phyloP scores from a whole-genome alignment of 177 flowering plant species.

The Vitis hybrid region DNA sequence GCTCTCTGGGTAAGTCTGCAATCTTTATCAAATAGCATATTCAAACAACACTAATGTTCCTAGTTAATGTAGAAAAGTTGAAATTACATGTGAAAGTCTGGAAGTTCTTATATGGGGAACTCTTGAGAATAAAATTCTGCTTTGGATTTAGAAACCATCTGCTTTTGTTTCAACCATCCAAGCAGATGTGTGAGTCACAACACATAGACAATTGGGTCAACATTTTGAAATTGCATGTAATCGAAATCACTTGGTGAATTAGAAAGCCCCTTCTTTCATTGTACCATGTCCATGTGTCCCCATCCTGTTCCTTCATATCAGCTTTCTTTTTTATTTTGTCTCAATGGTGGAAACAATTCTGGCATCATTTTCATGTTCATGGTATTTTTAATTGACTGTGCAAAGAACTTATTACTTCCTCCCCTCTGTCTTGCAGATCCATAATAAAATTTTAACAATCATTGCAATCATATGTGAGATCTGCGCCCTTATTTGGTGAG shows the following conservation, averaged over 20 bases:
- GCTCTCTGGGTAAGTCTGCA: slow-evolving; percentile 77
- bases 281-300: too few species aligned
- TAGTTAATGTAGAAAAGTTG: not conserved
- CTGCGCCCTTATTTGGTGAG: slow-evolving; percentile 89
- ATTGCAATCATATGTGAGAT: slow-evolving; percentile 80
- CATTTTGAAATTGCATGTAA: too few species aligned
- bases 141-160: too few species aligned
- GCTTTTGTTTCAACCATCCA: too few species aligned
- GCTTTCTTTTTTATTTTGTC: not conserved
- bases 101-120: not conserved
- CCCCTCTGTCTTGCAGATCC: slow-evolving; percentile 60
- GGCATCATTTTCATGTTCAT: not conserved
- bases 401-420: not conserved
- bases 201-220: too few species aligned
- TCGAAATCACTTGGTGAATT: too few species aligned
- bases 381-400: not conserved
- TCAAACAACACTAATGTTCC: not conserved
- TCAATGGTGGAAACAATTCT: not conserved
- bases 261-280: too few species aligned
- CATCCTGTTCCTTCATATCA: too few species aligned
- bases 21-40: not conserved
- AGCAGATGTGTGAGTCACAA: too few species aligned
- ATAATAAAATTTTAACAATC: slow-evolving; percentile 77
- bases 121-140: not conserved
- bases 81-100: not conserved